These are phyloP conservation scores for Turritis glabra DNA, from an alignment of 345 rosid genomes.

Conservation along the genomic window DNA sequence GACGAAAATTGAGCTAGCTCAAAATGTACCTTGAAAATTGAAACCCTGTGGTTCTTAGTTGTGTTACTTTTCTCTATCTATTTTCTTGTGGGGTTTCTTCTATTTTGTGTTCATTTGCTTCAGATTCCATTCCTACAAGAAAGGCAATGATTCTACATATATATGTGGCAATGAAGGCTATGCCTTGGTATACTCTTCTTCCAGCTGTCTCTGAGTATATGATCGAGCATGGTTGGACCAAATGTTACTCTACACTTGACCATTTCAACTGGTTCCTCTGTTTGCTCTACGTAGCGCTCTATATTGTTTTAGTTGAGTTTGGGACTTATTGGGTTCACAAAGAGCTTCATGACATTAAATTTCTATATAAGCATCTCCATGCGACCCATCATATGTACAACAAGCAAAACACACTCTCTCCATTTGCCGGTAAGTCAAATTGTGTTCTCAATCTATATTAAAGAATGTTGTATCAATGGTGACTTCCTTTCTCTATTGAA, in stretches of 20 bases:
- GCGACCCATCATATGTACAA: slow-evolving; percentile 86
- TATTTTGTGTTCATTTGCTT: background rate
- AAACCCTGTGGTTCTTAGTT: background rate
- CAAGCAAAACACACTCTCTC: slow-evolving; percentile 92
- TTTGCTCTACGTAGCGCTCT: slow-evolving; percentile 47
- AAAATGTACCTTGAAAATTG: background rate
- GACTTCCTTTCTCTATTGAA: background rate
- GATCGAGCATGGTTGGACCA: slow-evolving; percentile 87
- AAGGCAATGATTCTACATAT: slow-evolving; percentile 83
- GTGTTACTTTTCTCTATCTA: too few relatives aligned
- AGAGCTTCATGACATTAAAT: slow-evolving; percentile 82
- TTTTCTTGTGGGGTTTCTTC: background rate
- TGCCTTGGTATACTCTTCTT: slow-evolving; percentile 78
- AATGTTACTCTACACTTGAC: slow-evolving; percentile 53
- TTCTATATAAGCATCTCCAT: slow-evolving; percentile 80
- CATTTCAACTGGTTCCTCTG: slow-evolving; percentile 64
- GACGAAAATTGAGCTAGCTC: background rate
- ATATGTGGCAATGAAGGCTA: slow-evolving; percentile 80
- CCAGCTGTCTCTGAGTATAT: slow-evolving; percentile 77
- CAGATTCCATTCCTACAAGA: slow-evolving; percentile 78
- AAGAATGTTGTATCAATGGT: background rate
- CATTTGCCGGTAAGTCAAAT: slow-evolving; percentile 74
- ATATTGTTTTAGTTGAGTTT: slow-evolving; percentile 79
- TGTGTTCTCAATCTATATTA: background rate
- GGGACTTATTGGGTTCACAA: slow-evolving; percentile 88